Percentiles rank a stretch among this genome's conserved stretches.
phyloP scores from a whole-genome alignment of 352 stramenopile species.

The Phytophthora ramorum region DNA sequence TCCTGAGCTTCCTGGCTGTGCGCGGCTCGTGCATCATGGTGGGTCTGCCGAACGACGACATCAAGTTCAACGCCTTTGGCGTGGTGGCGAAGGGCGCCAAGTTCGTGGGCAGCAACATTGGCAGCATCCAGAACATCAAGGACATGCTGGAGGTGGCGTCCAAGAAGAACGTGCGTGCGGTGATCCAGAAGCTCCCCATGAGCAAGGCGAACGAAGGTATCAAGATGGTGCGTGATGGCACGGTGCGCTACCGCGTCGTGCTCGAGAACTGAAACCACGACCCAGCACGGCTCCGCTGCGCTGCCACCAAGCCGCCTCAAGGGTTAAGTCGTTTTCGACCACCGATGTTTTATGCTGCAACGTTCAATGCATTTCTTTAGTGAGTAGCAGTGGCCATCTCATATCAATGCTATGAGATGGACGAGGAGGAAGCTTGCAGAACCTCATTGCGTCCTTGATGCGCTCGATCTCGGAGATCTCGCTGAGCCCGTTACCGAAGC shows the following conservation, averaged over 20 bases:
- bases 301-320: too few species aligned
- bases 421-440: too few species aligned
- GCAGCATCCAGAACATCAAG: constrained; percentile 79
- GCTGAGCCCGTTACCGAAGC: too few species aligned
- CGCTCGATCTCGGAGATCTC: too few species aligned
- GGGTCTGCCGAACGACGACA: constrained; percentile 63
- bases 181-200: constrained; percentile 63
- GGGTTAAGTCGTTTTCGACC: too few species aligned
- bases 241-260: constrained; percentile 53
- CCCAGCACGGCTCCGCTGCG: too few species aligned
- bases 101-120: constrained; percentile 80
- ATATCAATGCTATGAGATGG: too few species aligned
- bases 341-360: too few species aligned
- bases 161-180: constrained; percentile 62
- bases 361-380: too few species aligned
- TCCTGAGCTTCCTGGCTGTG: constrained; percentile 59
- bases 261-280: constrained; percentile 41
- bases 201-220: constrained; percentile 46
- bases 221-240: constrained; percentile 42
- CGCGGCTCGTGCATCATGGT: constrained; percentile 73
- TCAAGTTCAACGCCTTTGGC: constrained; percentile 56
- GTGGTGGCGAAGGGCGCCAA: constrained; percentile 50
- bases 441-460: too few species aligned
- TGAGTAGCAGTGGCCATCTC: too few species aligned
- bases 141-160: constrained; percentile 86